phyloP scores from a whole-genome alignment of 1,284 basidiomycete species.

The Jaminaea rosea region DNA sequence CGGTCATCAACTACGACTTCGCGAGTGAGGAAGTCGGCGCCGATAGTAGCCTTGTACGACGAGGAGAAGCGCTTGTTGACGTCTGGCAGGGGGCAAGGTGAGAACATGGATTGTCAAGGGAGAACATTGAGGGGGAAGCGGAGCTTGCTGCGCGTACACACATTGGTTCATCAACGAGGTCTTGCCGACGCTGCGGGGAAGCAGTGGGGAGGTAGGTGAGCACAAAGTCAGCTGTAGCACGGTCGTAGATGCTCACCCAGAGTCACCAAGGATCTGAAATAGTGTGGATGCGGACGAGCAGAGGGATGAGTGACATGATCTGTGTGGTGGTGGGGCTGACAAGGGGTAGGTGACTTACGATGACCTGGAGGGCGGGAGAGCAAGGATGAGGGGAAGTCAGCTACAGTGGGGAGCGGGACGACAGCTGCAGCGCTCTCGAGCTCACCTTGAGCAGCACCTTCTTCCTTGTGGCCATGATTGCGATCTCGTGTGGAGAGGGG shows the following conservation, averaged over 20 bases:
- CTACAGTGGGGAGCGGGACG: not conserved
- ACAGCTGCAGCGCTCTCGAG: conserved; percentile 1
- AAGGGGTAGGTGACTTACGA: no score
- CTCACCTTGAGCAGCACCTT: conserved; percentile 85
- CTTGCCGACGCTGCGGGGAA: conserved; percentile 75
- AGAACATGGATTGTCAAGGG: no score
- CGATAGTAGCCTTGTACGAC: conserved; percentile 72
- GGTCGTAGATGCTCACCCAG: conserved; percentile 21
- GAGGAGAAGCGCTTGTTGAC: conserved; percentile 99
- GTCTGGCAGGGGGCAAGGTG: conserved; percentile 49
- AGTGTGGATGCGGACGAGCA: no score
- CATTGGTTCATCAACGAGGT: conserved; percentile 99
- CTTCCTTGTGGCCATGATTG: conserved; percentile 56
- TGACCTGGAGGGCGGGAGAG: conserved; percentile 20
- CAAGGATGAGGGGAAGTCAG: not conserved
- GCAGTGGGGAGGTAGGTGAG: not conserved
- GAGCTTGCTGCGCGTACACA: no score
- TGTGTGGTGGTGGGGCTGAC: no score
- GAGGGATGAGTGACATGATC: no score
- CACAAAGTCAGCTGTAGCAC: not conserved
- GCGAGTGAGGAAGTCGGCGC: conserved; percentile 66
- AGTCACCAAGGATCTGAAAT: conserved; percentile 37
- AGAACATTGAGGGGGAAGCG: not conserved
- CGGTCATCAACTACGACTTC: conserved; percentile 98
- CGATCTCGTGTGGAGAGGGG: no score